Conservation (phyloP, 148 eudicot genomes). For the Silene latifolia region DNA sequence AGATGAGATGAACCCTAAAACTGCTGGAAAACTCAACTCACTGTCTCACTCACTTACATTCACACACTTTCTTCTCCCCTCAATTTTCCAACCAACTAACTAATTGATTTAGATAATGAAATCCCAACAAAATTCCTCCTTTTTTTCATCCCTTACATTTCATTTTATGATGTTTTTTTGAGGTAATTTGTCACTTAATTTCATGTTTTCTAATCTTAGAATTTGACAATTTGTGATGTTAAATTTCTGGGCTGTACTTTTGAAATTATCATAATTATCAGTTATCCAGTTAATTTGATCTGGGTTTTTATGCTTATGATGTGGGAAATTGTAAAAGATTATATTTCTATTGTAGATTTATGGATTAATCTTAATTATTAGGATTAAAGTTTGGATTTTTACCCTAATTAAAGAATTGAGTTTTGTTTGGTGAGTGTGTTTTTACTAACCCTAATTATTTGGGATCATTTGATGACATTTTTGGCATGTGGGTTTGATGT, state of each 20-base stretch:
- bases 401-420: constrained; percentile 2
- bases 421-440: neutral
- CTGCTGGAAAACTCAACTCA: neutral
- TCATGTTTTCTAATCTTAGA: neutral
- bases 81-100: neutral
- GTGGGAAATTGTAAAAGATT: neutral
- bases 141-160: neutral
- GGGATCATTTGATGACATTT: neutral
- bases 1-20: constrained; percentile 5
- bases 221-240: constrained; percentile 11
- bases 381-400: constrained; percentile 11
- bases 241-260: constrained; percentile 7
- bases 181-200: neutral
- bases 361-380: neutral
- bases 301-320: constrained; percentile 10
- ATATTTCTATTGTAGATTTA: constrained; percentile 8
- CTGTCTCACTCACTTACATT: neutral
- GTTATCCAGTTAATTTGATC: constrained; percentile 18
- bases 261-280: neutral
- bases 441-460: neutral
- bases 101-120: neutral
- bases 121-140: neutral
- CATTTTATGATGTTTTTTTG: neutral
- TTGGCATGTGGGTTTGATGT: constrained; percentile 15
- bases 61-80: neutral